These are phyloP conservation scores for Leptographium lundbergii DNA, from an alignment of 2,329 filamentous ascomycete species.

Conservation along the genomic window DNA sequence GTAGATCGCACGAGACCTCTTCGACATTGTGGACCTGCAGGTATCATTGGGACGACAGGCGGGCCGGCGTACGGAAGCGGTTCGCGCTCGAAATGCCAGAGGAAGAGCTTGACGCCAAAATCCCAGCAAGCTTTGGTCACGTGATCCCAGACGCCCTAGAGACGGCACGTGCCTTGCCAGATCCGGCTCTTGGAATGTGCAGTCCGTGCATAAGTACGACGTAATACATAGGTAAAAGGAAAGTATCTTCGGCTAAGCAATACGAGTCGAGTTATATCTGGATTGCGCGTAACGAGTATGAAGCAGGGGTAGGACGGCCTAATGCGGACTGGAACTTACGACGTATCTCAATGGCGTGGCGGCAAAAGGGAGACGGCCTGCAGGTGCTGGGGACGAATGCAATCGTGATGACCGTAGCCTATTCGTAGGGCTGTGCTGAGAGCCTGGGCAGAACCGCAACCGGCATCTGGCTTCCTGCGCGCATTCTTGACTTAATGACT, in stretches of 20 bases:
- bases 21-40: constrained; percentile 46
- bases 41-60: neutral
- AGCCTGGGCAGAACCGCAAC: neutral
- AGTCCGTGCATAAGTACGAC: neutral
- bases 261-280: neutral
- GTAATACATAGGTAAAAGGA: neutral
- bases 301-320: neutral
- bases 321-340: neutral
- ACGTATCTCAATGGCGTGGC: neutral
- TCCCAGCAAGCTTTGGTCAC: neutral
- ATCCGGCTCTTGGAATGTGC: neutral
- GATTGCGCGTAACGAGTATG: neutral
- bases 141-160: neutral
- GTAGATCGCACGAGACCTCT: constrained; percentile 66
- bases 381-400: neutral
- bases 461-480: neutral
- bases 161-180: neutral
- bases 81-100: neutral
- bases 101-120: neutral
- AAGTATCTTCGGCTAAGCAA: neutral
- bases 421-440: neutral
- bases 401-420: neutral
- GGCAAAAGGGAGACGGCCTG: neutral
- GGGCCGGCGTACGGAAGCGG: neutral
- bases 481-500: neutral